Evolutionary conservation across 2,329 filamentous ascomycete genomes (phyloP).

Genomic region (Botryotinia calthae): DNA sequence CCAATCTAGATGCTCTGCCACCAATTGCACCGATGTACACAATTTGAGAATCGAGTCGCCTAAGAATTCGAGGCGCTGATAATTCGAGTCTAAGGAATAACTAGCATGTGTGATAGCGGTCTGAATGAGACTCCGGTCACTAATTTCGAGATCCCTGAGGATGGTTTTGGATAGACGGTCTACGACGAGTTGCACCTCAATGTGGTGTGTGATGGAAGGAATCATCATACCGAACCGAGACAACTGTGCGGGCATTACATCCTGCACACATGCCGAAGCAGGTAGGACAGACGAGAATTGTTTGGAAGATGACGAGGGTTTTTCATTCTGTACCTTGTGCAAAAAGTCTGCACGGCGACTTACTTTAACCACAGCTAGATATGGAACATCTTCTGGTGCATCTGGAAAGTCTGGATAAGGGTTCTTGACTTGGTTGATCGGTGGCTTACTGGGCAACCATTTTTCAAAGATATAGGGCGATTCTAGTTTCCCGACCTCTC

Average conservation of each 20-base stretch:
- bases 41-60: slow-evolving; percentile 84
- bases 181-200: slow-evolving; percentile 65
- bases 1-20: slow-evolving; percentile 57
- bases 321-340: slow-evolving; percentile 39
- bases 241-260: slow-evolving; percentile 44
- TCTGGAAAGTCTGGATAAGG: slow-evolving; percentile 41
- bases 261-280: slow-evolving; percentile 48
- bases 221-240: slow-evolving; percentile 59
- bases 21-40: slow-evolving; percentile 63
- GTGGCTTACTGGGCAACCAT: slow-evolving; percentile 47
- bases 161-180: slow-evolving; percentile 55
- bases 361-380: slow-evolving; percentile 50
- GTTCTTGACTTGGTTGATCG: slow-evolving; percentile 42
- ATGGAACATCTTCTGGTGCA: slow-evolving; percentile 46
- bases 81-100: slow-evolving; percentile 61
- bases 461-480: slow-evolving; percentile 41
- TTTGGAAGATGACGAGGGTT: slow-evolving; percentile 27
- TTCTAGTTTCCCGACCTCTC: slow-evolving; percentile 27
- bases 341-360: slow-evolving; percentile 60
- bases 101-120: slow-evolving; percentile 68
- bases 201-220: slow-evolving; percentile 68
- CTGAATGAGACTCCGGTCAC: slow-evolving; percentile 54
- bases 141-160: slow-evolving; percentile 53
- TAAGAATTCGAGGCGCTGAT: slow-evolving; percentile 82
- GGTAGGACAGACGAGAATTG: slow-evolving; percentile 48